phyloP scores from a whole-genome alignment of 352 stramenopile genomes.

The Globisporangium spinosum region DNA sequence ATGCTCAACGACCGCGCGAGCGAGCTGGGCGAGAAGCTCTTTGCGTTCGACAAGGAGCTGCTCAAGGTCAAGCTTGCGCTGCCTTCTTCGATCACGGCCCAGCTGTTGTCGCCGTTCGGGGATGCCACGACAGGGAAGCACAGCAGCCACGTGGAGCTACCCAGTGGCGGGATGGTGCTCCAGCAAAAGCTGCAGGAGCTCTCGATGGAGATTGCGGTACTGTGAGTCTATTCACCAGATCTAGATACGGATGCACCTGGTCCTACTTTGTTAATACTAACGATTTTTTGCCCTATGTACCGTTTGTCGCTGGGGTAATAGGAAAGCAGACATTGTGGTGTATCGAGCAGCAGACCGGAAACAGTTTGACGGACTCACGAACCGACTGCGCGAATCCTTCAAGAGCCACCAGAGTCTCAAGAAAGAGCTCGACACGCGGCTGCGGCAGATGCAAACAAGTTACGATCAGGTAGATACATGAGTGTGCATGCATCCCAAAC shows the following conservation, averaged over 20 bases:
- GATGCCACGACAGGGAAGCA: background rate
- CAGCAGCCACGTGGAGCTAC: conserved; percentile 15
- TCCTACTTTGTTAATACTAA: no score
- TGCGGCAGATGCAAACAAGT: conserved; percentile 36
- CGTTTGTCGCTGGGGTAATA: background rate
- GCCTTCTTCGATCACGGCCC: conserved; percentile 37
- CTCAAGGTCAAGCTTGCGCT: conserved; percentile 60
- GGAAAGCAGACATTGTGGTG: conserved; percentile 32
- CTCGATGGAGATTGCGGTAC: conserved; percentile 25
- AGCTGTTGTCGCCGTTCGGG: conserved; percentile 26
- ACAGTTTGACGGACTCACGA: conserved; percentile 61
- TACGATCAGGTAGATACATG: conserved; percentile 33
- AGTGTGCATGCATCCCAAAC: no score
- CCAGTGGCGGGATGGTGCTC: conserved; percentile 19
- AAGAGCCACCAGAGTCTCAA: conserved; percentile 41
- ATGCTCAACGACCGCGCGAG: conserved; percentile 24
- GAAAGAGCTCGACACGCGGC: conserved; percentile 37
- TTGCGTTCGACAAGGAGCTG: conserved; percentile 59
- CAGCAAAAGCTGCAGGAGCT: conserved; percentile 43
- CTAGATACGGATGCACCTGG: background rate
- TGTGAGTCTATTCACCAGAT: conserved; percentile 25
- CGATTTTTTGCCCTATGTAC: no score
- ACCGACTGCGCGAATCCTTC: conserved; percentile 44
- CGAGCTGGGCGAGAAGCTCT: conserved; percentile 57
- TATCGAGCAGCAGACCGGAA: conserved; percentile 47